phyloP scores from a whole-genome alignment of 495 filamentous ascomycete genomes.

The Astrothelium macrocarpum region DNA sequence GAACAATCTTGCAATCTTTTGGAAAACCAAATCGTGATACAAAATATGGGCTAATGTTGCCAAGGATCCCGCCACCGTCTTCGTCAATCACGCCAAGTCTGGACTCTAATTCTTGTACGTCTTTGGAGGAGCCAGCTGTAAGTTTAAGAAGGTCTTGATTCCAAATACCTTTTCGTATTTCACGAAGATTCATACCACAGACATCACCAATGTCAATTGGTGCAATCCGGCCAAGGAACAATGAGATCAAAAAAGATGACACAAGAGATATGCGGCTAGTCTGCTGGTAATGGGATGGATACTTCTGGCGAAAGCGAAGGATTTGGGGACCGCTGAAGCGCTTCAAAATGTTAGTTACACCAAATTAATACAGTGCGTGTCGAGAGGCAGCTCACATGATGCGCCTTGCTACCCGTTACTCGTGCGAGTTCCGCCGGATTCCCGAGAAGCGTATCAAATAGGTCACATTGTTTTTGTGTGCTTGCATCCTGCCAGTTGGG shows the following conservation, averaged over 20 bases:
- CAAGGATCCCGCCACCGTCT: slow-evolving; percentile 72
- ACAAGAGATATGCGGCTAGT: slow-evolving; percentile 86
- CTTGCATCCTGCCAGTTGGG: slow-evolving; percentile 98
- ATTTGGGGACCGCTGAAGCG: slow-evolving; percentile 98
- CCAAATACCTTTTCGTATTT: slow-evolving; percentile 66
- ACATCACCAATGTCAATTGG: slow-evolving; percentile 91
- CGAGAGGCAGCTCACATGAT: slow-evolving; percentile 54
- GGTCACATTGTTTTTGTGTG: slow-evolving; percentile 83
- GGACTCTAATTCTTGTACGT: slow-evolving; percentile 54
- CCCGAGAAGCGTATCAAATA: slow-evolving; percentile 66
- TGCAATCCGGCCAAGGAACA: slow-evolving; percentile 78
- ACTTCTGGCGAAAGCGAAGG: slow-evolving; percentile 67
- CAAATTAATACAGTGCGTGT: not conserved
- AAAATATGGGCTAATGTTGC: slow-evolving; percentile 66
- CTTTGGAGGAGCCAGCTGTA: slow-evolving; percentile 58
- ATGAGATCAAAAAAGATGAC: slow-evolving; percentile 86
- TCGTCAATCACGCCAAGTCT: slow-evolving; percentile 74
- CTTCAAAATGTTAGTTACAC: slow-evolving; percentile 34
- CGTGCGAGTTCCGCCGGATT: slow-evolving; percentile 56
- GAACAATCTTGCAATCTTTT: slow-evolving; percentile 60
- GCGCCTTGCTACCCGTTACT: slow-evolving; percentile 81
- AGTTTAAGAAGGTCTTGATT: slow-evolving; percentile 63
- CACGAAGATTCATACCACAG: slow-evolving; percentile 95
- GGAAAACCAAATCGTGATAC: slow-evolving; percentile 67
- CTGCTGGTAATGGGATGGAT: slow-evolving; percentile 67